phyloP scores from a whole-genome alignment of 768 basidiomycete genomes.

The Cyclocybe cylindracea region DNA sequence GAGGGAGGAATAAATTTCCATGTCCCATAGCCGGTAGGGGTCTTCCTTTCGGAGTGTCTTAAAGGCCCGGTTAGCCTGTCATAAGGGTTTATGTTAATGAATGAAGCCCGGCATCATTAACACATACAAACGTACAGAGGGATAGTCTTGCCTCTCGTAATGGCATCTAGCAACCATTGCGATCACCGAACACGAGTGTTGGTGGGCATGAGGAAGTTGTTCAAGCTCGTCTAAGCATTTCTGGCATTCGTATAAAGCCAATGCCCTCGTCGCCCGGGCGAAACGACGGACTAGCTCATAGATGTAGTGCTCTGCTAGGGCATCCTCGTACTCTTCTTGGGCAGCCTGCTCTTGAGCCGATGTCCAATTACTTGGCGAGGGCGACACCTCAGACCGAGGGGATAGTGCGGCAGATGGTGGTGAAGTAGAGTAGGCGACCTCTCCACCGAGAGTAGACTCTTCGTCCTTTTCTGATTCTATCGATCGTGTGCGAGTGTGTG shows the following conservation, averaged over 20 bases:
- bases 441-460: constrained; percentile 46
- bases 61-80: constrained; percentile 89
- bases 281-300: constrained; percentile 81
- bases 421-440: constrained; percentile 61
- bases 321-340: constrained; percentile 69
- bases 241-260: constrained; percentile 76
- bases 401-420: constrained; percentile 60
- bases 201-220: constrained; percentile 70
- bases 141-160: constrained; percentile 89
- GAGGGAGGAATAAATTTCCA: constrained; percentile 96
- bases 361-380: constrained; percentile 64
- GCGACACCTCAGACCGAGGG: constrained; percentile 64
- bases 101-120: constrained; percentile 15
- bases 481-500: constrained; percentile 59
- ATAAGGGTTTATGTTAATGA: constrained; percentile 26
- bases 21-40: constrained; percentile 88
- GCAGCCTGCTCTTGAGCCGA: constrained; percentile 68
- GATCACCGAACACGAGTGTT: constrained; percentile 75
- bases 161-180: constrained; percentile 84
- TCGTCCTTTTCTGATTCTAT: constrained; percentile 76
- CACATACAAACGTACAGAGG: constrained; percentile 60
- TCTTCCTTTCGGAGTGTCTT: constrained; percentile 77
- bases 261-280: constrained; percentile 73
- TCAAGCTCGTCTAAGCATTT: constrained; percentile 77
- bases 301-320: constrained; percentile 81